Evolutionary conservation across 106 monocot genomes (phyloP).

Genomic region (Hemerocallis citrina): DNA sequence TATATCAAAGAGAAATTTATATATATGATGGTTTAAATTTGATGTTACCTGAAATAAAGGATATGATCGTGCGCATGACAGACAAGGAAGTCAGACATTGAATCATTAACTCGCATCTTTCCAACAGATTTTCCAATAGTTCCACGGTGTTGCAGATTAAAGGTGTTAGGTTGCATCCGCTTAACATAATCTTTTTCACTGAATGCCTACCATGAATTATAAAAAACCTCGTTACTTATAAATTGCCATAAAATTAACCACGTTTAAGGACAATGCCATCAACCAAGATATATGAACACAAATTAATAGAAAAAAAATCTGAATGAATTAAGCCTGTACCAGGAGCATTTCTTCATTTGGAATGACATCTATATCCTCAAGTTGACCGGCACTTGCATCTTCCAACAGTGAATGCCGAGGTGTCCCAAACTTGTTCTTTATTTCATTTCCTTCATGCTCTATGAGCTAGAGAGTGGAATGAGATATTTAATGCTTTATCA

Average conservation of each 20-base stretch:
- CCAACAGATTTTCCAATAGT: slow-evolving; percentile 99
- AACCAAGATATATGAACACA: neutral
- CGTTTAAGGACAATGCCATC: neutral
- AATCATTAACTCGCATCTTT: slow-evolving; percentile 94
- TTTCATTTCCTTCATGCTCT: slow-evolving; percentile 80
- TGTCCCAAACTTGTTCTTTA: slow-evolving; percentile 84
- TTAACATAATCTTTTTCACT: slow-evolving; percentile 97
- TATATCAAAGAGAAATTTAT: neutral
- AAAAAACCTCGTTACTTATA: slow-evolving; percentile 4
- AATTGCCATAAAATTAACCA: neutral
- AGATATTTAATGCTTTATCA: neutral
- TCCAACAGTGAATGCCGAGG: slow-evolving; percentile 71
- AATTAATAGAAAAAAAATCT: neutral
- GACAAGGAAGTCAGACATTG: slow-evolving; percentile 85
- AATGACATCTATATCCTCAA: slow-evolving; percentile 93
- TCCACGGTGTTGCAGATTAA: slow-evolving; percentile 82
- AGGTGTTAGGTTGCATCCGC: slow-evolving; percentile 86
- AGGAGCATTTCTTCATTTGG: slow-evolving; percentile 98
- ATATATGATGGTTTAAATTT: neutral
- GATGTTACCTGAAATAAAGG: slow-evolving; percentile 89
- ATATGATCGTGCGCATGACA: slow-evolving; percentile 89
- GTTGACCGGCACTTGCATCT: slow-evolving; percentile 57
- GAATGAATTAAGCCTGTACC: slow-evolving; percentile 28
- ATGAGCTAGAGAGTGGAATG: slow-evolving; percentile 44
- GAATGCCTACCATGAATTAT: slow-evolving; percentile 44